A percentile compares a stretch with the other conserved stretches of the same genome.
Conservation (phyloP, 495 filamentous ascomycete species). For the Podospora pseudocomata region DNA sequence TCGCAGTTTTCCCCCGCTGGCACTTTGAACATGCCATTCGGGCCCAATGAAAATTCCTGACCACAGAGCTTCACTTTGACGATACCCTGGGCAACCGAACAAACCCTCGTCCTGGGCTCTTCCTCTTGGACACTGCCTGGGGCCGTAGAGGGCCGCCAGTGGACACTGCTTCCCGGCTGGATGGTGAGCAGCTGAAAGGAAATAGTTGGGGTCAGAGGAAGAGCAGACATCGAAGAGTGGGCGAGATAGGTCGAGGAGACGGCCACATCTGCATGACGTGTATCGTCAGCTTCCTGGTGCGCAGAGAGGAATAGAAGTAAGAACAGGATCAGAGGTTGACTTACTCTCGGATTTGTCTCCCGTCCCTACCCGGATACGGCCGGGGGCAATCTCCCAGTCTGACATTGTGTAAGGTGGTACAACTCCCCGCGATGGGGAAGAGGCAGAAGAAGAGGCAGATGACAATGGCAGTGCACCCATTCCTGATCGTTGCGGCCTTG, state of each 20-base stretch:
- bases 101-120: conserved; percentile 7
- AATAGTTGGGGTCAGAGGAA: conserved; percentile 4
- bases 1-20: neutral
- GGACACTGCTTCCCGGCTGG: conserved; percentile 8
- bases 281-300: neutral
- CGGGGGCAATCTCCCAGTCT: conserved; percentile 20
- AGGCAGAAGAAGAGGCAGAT: neutral
- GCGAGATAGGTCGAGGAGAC: conserved; percentile 19
- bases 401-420: conserved; percentile 8
- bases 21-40: conserved; percentile 23
- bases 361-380: conserved; percentile 8
- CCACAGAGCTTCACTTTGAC: conserved; percentile 12
- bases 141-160: conserved; percentile 1
- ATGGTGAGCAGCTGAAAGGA: conserved; percentile 15
- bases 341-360: conserved; percentile 10
- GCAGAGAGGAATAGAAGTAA: neutral
- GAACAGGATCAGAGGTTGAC: neutral
- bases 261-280: conserved; percentile 9
- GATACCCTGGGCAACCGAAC: conserved; percentile 18
- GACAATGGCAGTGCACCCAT: neutral
- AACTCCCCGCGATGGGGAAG: neutral
- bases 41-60: conserved; percentile 17
- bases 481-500: neutral
- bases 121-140: neutral
- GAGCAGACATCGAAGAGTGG: neutral